Percentiles rank a stretch among this genome's conserved stretches.
phyloP scores from a whole-genome alignment of 345 rosid genomes.

The Clarkia xantiana region DNA sequence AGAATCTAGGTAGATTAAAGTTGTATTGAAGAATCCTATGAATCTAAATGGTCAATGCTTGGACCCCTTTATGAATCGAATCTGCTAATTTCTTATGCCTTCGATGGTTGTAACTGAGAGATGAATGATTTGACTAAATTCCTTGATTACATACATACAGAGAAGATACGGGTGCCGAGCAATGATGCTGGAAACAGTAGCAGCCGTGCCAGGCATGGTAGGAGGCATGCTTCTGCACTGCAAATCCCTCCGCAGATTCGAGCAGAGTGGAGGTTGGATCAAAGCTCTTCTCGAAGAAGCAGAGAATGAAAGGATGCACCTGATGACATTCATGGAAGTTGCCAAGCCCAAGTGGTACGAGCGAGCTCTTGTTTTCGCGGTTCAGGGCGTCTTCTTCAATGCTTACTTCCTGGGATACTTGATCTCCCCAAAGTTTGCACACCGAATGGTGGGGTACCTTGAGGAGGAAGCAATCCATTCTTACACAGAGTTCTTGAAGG shows the following conservation, averaged over 20 bases:
- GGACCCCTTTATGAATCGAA: no score
- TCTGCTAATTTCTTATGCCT: no score
- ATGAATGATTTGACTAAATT: no score
- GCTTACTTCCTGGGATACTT: neutral
- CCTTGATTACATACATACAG: neutral
- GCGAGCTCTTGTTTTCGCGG: neutral
- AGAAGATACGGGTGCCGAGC: conserved; percentile 17
- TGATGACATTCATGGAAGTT: conserved; percentile 3
- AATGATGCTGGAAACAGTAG: conserved; percentile 21
- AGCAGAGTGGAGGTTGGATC: conserved; percentile 7
- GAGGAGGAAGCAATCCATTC: conserved; percentile 8
- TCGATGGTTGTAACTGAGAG: no score
- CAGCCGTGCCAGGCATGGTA: conserved; percentile 22
- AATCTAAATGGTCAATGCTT: neutral
- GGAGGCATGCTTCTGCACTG: conserved; percentile 17
- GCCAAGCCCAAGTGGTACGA: conserved; percentile 4
- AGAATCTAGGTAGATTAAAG: no score
- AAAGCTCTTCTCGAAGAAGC: conserved; percentile 6
- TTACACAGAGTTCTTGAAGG: conserved; percentile 4
- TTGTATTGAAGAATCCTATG: neutral
- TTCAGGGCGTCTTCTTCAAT: conserved; percentile 6
- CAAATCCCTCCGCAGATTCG: conserved; percentile 10
- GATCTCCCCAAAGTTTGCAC: conserved; percentile 2
- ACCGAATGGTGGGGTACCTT: conserved; percentile 1
- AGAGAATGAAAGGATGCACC: conserved; percentile 8